phyloP scores from a whole-genome alignment of 495 filamentous ascomycete species.

The Neurospora sp. region DNA sequence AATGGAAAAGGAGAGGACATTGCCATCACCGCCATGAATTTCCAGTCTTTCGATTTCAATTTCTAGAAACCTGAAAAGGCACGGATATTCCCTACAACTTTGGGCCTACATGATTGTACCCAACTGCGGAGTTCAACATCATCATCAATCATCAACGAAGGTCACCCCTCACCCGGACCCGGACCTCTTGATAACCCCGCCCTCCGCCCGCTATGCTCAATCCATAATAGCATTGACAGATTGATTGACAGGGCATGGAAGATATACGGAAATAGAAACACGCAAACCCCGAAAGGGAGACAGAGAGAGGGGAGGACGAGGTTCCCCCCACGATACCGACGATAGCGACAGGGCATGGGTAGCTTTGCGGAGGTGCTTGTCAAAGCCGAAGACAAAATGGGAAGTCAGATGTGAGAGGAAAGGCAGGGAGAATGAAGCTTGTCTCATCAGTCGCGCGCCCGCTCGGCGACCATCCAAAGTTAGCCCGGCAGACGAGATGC shows the following conservation, averaged over 20 bases:
- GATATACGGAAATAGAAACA: not conserved
- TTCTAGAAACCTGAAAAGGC: not conserved
- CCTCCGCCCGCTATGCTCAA: not conserved
- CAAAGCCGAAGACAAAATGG: not conserved
- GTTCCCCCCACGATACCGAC: not conserved
- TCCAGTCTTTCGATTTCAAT: not conserved
- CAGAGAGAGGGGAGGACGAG: not conserved
- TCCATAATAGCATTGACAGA: not conserved
- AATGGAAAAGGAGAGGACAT: not conserved
- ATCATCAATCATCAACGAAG: not conserved
- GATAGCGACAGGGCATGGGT: not conserved
- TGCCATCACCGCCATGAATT: not conserved
- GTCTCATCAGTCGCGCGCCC: not conserved
- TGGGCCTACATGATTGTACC: not conserved
- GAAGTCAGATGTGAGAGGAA: not conserved
- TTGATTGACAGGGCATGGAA: not conserved
- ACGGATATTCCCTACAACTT: not conserved
- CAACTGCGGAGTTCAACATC: not conserved
- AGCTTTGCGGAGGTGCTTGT: not conserved
- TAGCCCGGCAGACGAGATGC: not conserved
- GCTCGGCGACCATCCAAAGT: not conserved
- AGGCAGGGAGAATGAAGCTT: not conserved
- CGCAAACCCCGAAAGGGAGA: not conserved
- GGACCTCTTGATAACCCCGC: not conserved
- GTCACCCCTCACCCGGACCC: not conserved